Evolutionary conservation across 345 rosid genomes (phyloP), one percentile per base, ranked within the genome.

Genomic region (Brassica incana): DNA sequence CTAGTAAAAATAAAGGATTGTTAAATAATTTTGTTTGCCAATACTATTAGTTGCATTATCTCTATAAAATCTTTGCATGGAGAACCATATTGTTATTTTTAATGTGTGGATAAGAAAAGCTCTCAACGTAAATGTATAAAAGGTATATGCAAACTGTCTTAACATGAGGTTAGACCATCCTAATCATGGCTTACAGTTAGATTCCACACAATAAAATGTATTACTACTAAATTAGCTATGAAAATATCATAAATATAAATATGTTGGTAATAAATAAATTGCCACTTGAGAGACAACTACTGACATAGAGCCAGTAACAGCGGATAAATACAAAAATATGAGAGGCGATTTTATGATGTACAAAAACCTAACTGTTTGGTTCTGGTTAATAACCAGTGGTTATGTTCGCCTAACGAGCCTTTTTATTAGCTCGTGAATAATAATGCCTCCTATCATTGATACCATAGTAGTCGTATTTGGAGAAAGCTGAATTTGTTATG

Each of bases 261-360:
- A 50, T n/a, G 58, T 50, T 50, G 58, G 18, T 14, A 2, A 50
- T 29, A 70, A 15, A 30, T 15, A 29, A 30, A 7, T 4, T 11
- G 35, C 65, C 7, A 33, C 52, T 58, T 58, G 48, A 54, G 43
- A 30, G 65, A 32, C 50, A 2, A 56, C 10, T 25, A 56, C 33
- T 71, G 74, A 71, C 75, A 58, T 33, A 20, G 12, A 15, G 25
- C 62, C 23, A 56, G 65, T 70, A 54, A 15, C 45, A 3, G 15
- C 36, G 5, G n/a, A 50, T 69, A 62, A 30, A 16, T 56, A 32
- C 50, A 18, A 35, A 6, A 2, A 56, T 0, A 8, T 5, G 1
- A 33, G 27, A 16, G 29, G 48, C 25, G 6, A 32, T 71, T 40
- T 5, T 30, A 15, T 70, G 15, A 70, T 70, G 27, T 50, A 12